phyloP scores from a whole-genome alignment of 257 asterid genomes.

The Nicotiana sylvestris region DNA sequence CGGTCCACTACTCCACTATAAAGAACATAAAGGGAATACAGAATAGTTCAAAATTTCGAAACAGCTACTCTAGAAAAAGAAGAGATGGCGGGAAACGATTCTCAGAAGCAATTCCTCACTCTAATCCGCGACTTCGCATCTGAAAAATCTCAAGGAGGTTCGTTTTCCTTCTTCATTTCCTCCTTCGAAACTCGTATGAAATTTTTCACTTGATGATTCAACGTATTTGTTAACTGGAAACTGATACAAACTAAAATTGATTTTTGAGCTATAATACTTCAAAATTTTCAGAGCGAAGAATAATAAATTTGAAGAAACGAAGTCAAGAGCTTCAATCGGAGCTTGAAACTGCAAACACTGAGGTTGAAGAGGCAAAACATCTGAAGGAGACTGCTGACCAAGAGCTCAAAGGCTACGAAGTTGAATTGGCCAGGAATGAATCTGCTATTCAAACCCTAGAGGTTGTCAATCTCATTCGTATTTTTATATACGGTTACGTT shows the following conservation, averaged over 20 bases:
- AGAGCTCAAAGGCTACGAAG: slow-evolving; percentile 69
- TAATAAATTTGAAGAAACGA: slow-evolving; percentile 50
- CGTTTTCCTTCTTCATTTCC: not conserved
- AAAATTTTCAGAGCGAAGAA: slow-evolving; percentile 42
- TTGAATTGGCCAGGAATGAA: slow-evolving; percentile 54
- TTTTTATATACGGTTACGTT: not conserved
- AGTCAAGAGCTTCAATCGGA: slow-evolving; percentile 54
- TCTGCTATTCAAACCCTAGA: slow-evolving; percentile 58
- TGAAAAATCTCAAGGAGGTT: slow-evolving; percentile 83
- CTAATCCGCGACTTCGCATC: slow-evolving; percentile 63
- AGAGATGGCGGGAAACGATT: slow-evolving; percentile 79
- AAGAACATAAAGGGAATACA: not conserved
- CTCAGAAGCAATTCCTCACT: slow-evolving; percentile 53
- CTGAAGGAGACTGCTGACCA: slow-evolving; percentile 59
- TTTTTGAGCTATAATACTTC: not conserved
- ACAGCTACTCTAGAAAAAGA: not conserved
- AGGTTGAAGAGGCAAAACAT: slow-evolving; percentile 59
- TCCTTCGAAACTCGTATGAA: not conserved
- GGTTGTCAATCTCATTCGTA: slow-evolving; percentile 28
- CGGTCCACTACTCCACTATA: not conserved
- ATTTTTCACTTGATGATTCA: not conserved
- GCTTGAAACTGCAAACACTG: slow-evolving; percentile 38
- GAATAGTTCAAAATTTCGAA: not conserved
- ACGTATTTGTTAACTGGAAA: not conserved
- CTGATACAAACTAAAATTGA: not conserved